phyloP scores from a whole-genome alignment of 2,329 filamentous ascomycete genomes.

The Alternaria gaisen region DNA sequence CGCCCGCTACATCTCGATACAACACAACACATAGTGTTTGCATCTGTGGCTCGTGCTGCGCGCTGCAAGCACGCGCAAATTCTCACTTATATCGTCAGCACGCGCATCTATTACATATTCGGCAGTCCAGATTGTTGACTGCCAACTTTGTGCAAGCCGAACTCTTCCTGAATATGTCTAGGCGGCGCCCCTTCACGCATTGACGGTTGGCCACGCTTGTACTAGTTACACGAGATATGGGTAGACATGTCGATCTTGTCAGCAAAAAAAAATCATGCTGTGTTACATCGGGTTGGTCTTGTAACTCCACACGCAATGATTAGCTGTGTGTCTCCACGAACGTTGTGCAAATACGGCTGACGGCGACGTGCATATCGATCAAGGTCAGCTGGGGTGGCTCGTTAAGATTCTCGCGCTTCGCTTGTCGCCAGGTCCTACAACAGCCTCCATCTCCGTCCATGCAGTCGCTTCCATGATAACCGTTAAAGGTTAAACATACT shows the following conservation, averaged over 20 bases:
- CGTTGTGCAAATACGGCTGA: conserved; percentile 31
- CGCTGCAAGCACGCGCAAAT: conserved; percentile 5
- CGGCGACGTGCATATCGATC: conserved; percentile 41
- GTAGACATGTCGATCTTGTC: conserved; percentile 30
- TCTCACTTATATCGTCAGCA: not conserved
- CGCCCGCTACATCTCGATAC: conserved; percentile 14
- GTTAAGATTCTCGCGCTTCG: conserved; percentile 19
- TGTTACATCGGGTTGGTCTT: conserved; percentile 32
- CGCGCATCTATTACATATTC: conserved; percentile 1
- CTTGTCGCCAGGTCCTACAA: conserved; percentile 24
- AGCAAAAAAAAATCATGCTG: conserved; percentile 19
- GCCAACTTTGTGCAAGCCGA: conserved; percentile 21
- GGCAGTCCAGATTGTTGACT: conserved; percentile 16
- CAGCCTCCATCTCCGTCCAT: conserved; percentile 17
- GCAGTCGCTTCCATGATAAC: conserved; percentile 9
- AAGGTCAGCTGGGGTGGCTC: conserved; percentile 39
- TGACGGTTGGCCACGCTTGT: conserved; percentile 22
- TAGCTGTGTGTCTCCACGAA: conserved; percentile 14
- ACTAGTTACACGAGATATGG: conserved; percentile 32
- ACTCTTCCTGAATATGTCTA: conserved; percentile 16
- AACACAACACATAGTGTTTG: conserved; percentile 8
- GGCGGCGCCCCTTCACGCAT: conserved; percentile 17
- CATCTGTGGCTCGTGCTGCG: not conserved
- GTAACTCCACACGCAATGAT: conserved; percentile 19
- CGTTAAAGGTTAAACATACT: not conserved